A percentile compares a stretch with the other conserved stretches of the same genome.
phyloP scores from a whole-genome alignment of 805 yeast species.

The Saturnispora silvae region DNA sequence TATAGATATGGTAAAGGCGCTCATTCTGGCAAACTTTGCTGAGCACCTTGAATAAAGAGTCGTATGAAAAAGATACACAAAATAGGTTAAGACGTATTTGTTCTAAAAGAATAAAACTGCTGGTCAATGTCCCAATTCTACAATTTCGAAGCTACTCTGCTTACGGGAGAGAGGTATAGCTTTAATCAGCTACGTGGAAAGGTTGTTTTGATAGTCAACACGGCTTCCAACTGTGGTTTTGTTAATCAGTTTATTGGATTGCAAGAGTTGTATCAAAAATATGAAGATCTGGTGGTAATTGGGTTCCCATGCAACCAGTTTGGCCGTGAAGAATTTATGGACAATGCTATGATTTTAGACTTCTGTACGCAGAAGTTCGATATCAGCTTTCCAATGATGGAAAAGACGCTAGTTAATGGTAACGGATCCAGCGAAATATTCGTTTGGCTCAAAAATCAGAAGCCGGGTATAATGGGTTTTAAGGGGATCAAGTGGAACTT shows the following conservation, averaged over 20 bases:
- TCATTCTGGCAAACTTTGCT: no score
- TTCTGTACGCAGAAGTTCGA: slow-evolving; percentile 79
- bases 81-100: no score
- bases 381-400: slow-evolving; percentile 80
- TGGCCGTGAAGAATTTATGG: slow-evolving; percentile 61
- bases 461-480: slow-evolving; percentile 56
- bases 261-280: slow-evolving; percentile 56
- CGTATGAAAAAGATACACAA: no score
- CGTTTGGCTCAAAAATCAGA: slow-evolving; percentile 55
- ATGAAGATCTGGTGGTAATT: slow-evolving; percentile 49
- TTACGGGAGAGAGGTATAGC: slow-evolving; percentile 45
- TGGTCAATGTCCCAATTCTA: slow-evolving; percentile 55
- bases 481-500: slow-evolving; percentile 54
- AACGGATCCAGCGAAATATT: slow-evolving; percentile 71
- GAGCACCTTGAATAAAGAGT: no score
- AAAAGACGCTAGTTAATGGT: slow-evolving; percentile 87
- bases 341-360: slow-evolving; percentile 50
- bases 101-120: no score
- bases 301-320: slow-evolving; percentile 94
- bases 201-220: slow-evolving; percentile 79
- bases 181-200: slow-evolving; percentile 60
- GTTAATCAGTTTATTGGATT: slow-evolving; percentile 69
- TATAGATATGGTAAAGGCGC: no score
- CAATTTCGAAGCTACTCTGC: slow-evolving; percentile 53
- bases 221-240: slow-evolving; percentile 76